phyloP scores from a whole-genome alignment of 208 protist genomes.

The Entamoeba invadens region DNA sequence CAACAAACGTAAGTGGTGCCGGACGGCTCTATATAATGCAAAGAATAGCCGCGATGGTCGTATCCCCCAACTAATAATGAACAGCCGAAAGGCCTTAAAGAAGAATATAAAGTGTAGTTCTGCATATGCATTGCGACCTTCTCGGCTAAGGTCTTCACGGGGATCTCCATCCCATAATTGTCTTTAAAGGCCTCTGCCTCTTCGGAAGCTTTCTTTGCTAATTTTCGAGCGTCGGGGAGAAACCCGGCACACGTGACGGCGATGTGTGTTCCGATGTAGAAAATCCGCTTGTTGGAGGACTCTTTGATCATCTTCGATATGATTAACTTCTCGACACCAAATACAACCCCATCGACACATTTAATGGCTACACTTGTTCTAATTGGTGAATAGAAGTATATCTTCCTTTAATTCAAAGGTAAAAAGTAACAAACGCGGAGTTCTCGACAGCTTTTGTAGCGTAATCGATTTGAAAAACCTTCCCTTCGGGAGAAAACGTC shows the following conservation, averaged over 20 bases:
- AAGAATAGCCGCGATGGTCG: not conserved
- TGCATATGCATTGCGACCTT: not conserved
- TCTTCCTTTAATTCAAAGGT: no score
- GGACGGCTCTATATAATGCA: not conserved
- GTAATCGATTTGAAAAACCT: constrained; percentile 98
- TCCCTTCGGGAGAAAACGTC: constrained; percentile 89
- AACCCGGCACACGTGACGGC: constrained; percentile 47
- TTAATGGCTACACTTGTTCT: constrained; percentile 78
- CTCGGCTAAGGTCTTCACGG: not conserved
- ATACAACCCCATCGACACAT: constrained; percentile 85
- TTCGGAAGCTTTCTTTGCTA: not conserved
- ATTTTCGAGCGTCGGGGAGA: not conserved
- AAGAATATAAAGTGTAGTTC: not conserved
- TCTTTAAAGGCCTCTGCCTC: not conserved
- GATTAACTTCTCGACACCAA: constrained; percentile 89
- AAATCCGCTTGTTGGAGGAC: constrained; percentile 73
- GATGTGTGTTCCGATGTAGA: constrained; percentile 68
- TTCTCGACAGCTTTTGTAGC: constrained; percentile 95
- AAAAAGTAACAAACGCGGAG: constrained; percentile 47
- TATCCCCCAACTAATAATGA: not conserved
- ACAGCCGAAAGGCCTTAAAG: not conserved
- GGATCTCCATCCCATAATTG: not conserved
- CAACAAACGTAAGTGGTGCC: not conserved
- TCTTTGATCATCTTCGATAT: constrained; percentile 78
- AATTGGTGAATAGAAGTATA: constrained; percentile 32